These are phyloP conservation scores for Globisporangium echinulatum DNA, from an alignment of 352 stramenopile genomes.

Conservation along the genomic window DNA sequence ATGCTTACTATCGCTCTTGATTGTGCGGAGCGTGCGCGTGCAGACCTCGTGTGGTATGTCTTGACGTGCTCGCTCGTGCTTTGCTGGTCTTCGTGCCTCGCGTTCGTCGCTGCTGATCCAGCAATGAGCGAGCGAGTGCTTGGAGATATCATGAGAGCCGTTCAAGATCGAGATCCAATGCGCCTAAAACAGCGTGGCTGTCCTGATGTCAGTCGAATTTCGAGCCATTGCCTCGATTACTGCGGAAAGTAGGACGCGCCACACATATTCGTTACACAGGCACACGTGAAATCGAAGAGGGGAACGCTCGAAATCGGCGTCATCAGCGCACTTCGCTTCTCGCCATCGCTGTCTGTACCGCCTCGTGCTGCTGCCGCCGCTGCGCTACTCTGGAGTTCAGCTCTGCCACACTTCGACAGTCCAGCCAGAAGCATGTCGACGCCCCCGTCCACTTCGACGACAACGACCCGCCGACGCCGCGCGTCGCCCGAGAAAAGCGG, in stretches of 20 bases:
- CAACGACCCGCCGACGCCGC: slow-evolving; percentile 35
- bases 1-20: neutral
- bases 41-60: too few relatives aligned
- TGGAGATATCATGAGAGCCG: slow-evolving; percentile 3
- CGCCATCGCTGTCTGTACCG: neutral
- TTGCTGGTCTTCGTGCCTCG: neutral
- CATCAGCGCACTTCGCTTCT: slow-evolving; percentile 1
- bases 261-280: too few relatives aligned
- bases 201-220: too few relatives aligned
- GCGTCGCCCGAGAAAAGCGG: slow-evolving; percentile 20
- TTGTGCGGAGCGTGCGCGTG: too few relatives aligned
- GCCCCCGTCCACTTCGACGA: slow-evolving; percentile 5
- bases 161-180: slow-evolving; percentile 4
- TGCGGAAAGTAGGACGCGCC: too few relatives aligned
- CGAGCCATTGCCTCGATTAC: too few relatives aligned
- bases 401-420: neutral
- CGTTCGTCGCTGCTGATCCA: slow-evolving; percentile 6
- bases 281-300: too few relatives aligned
- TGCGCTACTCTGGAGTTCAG: neutral
- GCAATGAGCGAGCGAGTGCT: neutral
- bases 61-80: neutral
- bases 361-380: too few relatives aligned
- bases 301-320: neutral
- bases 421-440: slow-evolving; percentile 12
- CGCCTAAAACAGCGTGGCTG: too few relatives aligned